phyloP scores from a whole-genome alignment of 1,139 yeast species.

The Spencermartinsiella ligniputridi region DNA sequence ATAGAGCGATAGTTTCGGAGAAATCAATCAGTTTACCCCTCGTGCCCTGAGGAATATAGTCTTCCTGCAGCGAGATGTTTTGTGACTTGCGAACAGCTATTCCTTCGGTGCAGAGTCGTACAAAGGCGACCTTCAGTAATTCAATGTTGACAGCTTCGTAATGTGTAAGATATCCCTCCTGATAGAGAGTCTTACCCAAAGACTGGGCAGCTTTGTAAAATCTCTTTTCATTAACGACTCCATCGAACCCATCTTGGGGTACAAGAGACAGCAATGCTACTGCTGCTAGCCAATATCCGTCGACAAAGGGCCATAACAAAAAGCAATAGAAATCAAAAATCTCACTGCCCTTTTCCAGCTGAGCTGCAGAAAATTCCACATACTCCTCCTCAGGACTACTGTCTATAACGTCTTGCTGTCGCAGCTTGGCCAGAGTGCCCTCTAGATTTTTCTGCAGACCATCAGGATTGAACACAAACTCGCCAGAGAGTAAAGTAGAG shows the following conservation, averaged over 20 bases:
- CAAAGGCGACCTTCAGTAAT: conserved; percentile 36
- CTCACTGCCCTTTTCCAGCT: conserved; percentile 34
- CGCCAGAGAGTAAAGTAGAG: conserved; percentile 37
- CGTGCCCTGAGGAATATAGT: conserved; percentile 21
- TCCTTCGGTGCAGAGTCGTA: conserved; percentile 34
- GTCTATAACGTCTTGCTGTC: conserved; percentile 30
- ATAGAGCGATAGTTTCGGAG: conserved; percentile 29
- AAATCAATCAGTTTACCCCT: conserved; percentile 29
- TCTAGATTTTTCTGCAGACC: conserved; percentile 36
- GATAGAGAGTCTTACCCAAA: conserved; percentile 40
- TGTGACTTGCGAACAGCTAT: conserved; percentile 25
- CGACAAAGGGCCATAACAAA: conserved; percentile 42
- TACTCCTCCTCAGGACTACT: conserved; percentile 19
- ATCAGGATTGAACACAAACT: conserved; percentile 38
- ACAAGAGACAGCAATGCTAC: conserved; percentile 37
- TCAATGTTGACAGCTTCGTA: conserved; percentile 42
- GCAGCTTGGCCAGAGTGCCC: conserved; percentile 30
- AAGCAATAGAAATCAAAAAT: conserved; percentile 40
- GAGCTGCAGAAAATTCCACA: conserved; percentile 30
- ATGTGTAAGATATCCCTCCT: conserved; percentile 39
- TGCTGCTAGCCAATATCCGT: conserved; percentile 41
- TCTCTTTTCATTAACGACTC: conserved; percentile 21
- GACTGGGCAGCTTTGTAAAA: conserved; percentile 35
- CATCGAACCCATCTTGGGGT: conserved; percentile 16
- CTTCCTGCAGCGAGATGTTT: conserved; percentile 13